Percentiles rank a stretch among this genome's conserved stretches.
phyloP scores from a whole-genome alignment of 2,329 filamentous ascomycete species.

The Venturia aucupariae region DNA sequence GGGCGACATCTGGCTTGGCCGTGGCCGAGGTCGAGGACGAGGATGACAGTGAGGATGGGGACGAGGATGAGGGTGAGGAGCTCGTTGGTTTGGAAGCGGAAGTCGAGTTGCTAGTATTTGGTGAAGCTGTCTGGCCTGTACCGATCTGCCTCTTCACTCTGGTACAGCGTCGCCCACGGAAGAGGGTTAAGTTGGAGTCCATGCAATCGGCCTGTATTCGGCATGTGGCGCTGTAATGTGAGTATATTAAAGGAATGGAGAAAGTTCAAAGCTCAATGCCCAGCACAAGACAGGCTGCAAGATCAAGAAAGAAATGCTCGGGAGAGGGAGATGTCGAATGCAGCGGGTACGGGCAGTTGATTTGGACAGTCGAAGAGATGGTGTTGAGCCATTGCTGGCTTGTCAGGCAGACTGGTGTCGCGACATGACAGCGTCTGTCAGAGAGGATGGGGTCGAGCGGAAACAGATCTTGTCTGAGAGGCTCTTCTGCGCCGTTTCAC shows the following conservation, averaged over 20 bases:
- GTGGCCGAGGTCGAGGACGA: background rate
- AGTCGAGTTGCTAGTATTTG: background rate
- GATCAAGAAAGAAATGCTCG: background rate
- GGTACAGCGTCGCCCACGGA: slow-evolving; percentile 11
- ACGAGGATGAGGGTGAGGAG: background rate
- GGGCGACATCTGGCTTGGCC: background rate
- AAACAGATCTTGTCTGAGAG: slow-evolving; percentile 1
- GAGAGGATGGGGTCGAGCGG: slow-evolving; percentile 4
- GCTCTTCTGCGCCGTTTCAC: slow-evolving; percentile 2
- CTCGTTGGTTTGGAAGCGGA: background rate
- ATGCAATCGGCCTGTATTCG: slow-evolving; percentile 6
- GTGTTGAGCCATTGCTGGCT: background rate
- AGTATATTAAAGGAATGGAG: background rate
- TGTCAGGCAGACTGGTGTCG: slow-evolving; percentile 6
- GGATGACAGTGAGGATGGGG: background rate
- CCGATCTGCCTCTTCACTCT: slow-evolving; percentile 10
- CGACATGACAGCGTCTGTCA: background rate
- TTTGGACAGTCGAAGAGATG: too few relatives aligned
- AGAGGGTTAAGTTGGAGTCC: slow-evolving; percentile 11
- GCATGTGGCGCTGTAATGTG: background rate
- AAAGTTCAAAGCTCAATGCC: background rate
- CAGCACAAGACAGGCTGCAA: background rate
- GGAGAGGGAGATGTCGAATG: background rate
- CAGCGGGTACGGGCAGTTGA: background rate
- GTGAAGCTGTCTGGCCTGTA: background rate